Base-by-base conservation (phyloP, 2,329 filamentous ascomycete genomes). In the Colletotrichum limetticola region DNA sequence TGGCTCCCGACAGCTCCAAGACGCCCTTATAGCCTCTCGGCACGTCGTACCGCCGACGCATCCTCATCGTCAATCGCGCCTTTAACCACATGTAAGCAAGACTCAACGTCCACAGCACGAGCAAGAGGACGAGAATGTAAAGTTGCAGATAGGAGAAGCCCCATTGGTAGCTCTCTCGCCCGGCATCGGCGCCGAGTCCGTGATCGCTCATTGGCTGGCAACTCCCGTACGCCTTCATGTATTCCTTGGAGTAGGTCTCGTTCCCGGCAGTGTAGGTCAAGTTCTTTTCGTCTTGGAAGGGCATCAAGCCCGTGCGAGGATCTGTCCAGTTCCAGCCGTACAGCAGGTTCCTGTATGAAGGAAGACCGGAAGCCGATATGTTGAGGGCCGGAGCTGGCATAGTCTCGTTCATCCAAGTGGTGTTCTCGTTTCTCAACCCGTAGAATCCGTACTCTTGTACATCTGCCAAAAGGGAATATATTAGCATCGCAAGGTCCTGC, bases 91-190 rank as follows among this genome's bases (percentile, higher is more conserved):
- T 65, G 0, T 73, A 46, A 5, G 53, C 76, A 24, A 74, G 74
- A 7, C 77, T 77, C 32, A 75, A 42, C 0, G 74, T 76, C 77
- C 77, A 79, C 8, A 77, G 53, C 12, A 59, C 22, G 1, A 78
- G 59, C 5, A 72, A 26, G 1, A 72, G 12, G 1, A 76, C 4
- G 4, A 71, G 49, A 11, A 76, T 58, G 35, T 77, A 76, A 2
- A 76, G 55, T 57, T 79, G 78, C 52, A 79, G 59, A 24, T 74
- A 79, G 2, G 78, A 79, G 61, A 79, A 79, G 2, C 78, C 78
- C 77, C 78, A 80, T 56, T 76, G 74, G 35, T 77, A 79, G 22
- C 57, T 68, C 26, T 72, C 58, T 7, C 65, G 69, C n/a, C 37
- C 70, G 70, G 53, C 46, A 37, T 35, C 11, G 28, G 53, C 28